A percentile compares a stretch with the other conserved stretches of the same genome.
phyloP scores from a whole-genome alignment of 2,329 filamentous ascomycete species.

The Cladosporium halotolerans region DNA sequence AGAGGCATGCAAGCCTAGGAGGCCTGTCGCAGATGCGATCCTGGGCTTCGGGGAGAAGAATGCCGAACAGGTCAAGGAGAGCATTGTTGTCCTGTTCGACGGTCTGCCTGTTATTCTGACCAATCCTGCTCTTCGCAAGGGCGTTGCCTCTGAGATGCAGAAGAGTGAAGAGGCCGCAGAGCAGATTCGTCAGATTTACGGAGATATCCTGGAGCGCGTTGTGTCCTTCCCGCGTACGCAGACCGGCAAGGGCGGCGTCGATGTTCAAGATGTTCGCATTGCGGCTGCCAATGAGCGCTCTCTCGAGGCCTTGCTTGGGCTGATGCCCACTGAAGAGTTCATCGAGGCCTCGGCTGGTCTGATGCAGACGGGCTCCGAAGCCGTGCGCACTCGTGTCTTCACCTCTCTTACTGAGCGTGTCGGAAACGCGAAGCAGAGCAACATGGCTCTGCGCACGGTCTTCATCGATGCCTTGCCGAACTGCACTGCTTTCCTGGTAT shows the following conservation, averaged over 20 bases:
- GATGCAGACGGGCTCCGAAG: constrained; percentile 67
- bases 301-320: constrained; percentile 71
- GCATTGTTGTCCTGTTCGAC: constrained; percentile 34
- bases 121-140: constrained; percentile 19
- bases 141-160: constrained; percentile 23
- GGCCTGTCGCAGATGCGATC: constrained; percentile 64
- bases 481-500: constrained; percentile 63
- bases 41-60: constrained; percentile 55
- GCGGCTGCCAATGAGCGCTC: constrained; percentile 54
- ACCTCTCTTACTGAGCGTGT: constrained; percentile 76
- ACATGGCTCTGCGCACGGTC: constrained; percentile 70
- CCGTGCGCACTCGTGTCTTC: constrained; percentile 69
- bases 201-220: constrained; percentile 25
- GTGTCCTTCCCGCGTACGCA: constrained; percentile 27
- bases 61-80: constrained; percentile 27
- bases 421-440: constrained; percentile 62
- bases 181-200: constrained; percentile 24
- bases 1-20: constrained; percentile 71
- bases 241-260: constrained; percentile 18
- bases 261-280: constrained; percentile 24
- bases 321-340: constrained; percentile 82
- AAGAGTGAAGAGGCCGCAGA: constrained; percentile 17
- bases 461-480: constrained; percentile 30
- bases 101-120: constrained; percentile 33
- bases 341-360: constrained; percentile 80